Evolutionary conservation across 176 grass and related monocot genomes (phyloP).

Genomic region (Triticum urartu): DNA sequence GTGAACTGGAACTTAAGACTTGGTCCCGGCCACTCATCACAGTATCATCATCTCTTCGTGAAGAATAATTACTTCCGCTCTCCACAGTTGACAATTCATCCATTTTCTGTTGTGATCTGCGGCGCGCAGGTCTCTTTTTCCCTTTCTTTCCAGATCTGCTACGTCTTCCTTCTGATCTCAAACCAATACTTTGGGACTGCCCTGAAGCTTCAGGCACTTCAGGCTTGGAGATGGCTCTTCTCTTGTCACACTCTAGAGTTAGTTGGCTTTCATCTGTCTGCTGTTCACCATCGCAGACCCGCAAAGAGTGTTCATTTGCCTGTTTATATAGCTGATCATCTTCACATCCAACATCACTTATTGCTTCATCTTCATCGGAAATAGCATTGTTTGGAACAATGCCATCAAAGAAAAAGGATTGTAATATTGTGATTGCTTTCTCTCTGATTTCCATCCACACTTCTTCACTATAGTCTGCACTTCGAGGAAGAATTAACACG

Average conservation of each 20-base stretch:
- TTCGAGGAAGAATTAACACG: constrained; percentile 92
- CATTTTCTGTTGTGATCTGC: constrained; percentile 79
- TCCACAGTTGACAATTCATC: constrained; percentile 70
- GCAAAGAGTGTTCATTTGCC: constrained; percentile 48
- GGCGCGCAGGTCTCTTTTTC: constrained; percentile 88
- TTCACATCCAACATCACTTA: constrained; percentile 61
- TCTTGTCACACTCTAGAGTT: constrained; percentile 72
- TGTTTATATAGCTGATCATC: constrained; percentile 58
- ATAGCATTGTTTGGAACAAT: constrained; percentile 71
- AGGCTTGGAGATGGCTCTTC: constrained; percentile 54
- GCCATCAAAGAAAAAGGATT: constrained; percentile 94
- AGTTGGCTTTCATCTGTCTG: constrained; percentile 75
- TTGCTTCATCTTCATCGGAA: constrained; percentile 85
- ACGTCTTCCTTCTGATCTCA: constrained; percentile 76
- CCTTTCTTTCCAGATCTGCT: constrained; percentile 90
- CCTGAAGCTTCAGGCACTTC: constrained; percentile 73
- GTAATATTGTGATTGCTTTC: constrained; percentile 80
- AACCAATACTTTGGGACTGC: constrained; percentile 47
- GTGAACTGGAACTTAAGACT: constrained; percentile 83
- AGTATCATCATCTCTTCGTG: constrained; percentile 67
- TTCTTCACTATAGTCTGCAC: constrained; percentile 98
- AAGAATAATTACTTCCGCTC: constrained; percentile 68
- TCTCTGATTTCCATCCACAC: constrained; percentile 98
- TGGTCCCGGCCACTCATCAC: constrained; percentile 63
- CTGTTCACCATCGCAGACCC: constrained; percentile 48